Conservation (phyloP, 1,284 basidiomycete species). For the Rhizopogon hawkerae region DNA sequence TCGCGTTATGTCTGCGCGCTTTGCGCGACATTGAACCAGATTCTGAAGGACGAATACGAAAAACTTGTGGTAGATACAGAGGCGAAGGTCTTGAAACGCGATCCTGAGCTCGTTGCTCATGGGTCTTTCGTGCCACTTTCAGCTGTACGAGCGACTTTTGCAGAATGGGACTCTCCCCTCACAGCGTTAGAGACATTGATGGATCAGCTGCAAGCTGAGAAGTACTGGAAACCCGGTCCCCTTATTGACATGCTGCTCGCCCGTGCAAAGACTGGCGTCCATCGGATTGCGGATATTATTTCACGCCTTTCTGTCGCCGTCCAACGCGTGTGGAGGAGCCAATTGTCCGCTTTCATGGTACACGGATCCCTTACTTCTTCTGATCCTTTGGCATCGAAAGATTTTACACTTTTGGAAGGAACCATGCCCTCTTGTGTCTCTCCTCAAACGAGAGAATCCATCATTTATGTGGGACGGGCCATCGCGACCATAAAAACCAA, state of each 20-base stretch:
- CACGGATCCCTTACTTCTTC: conserved; percentile 59
- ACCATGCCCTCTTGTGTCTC: conserved; percentile 72
- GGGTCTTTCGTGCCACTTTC: conserved; percentile 79
- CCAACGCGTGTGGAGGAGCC: conserved; percentile 72
- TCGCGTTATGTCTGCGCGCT: conserved; percentile 74
- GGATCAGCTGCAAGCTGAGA: conserved; percentile 46
- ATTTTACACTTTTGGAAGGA: conserved; percentile 48
- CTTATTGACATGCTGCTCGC: conserved; percentile 69
- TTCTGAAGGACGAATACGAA: conserved; percentile 74
- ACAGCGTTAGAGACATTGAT: conserved; percentile 58
- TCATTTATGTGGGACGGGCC: conserved; percentile 80
- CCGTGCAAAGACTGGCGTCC: conserved; percentile 67
- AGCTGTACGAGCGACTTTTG: conserved; percentile 70
- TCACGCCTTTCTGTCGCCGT: conserved; percentile 59
- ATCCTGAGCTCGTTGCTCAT: conserved; percentile 61
- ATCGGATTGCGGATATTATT: conserved; percentile 64
- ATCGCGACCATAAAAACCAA: conserved; percentile 75
- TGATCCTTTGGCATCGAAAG: conserved; percentile 51
- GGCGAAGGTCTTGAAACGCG: conserved; percentile 63
- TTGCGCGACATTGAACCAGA: conserved; percentile 60
- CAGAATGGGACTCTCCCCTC: conserved; percentile 78
- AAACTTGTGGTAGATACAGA: conserved; percentile 74
- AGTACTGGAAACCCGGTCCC: conserved; percentile 61
- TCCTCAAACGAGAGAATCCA: conserved; percentile 64
- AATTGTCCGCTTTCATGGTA: conserved; percentile 69